Base-by-base conservation (phyloP, 176 grass and related monocot species). In the Juncus effusus region DNA sequence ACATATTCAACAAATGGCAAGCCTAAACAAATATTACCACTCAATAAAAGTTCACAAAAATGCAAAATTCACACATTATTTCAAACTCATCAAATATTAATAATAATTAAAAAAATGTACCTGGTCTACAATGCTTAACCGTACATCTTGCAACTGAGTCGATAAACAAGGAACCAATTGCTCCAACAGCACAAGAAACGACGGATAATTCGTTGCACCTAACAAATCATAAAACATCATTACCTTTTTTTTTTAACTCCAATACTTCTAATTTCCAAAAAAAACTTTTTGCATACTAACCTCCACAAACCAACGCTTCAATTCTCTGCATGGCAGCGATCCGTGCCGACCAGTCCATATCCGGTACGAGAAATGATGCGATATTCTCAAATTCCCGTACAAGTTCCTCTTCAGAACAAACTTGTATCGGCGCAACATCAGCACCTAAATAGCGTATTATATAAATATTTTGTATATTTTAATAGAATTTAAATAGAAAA, bases 41-140 rank as follows among this genome's bases (percentile, higher is more conserved):
- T 7, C 10, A 44, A 49, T 10, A 40, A n/a, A 52, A 16, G 40
- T 44, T 35, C 5, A 44, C 50, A 57, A 38, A 40, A 16, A 7
- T 7, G 47, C 38, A 38, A 28, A 45, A 45, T 40, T 65, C 65
- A 15, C n/a, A n/a, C n/a, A 2, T 57, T 50, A 60, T 19, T 12
- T 47, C 10, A 38, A 40, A 16, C 70, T 42, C 54, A 77, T 62
- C 53, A 78, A 72, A 10, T 38, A 38, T 56, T n/a, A n/a, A n/a
- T n/a, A 14, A 35, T 57, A 67, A 14, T 11, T 28, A 41, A 45
- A 13, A n/a, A 19, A 72, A 19, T 52, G 16, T 74, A 92, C 92
- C 87, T 96, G 92, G 78, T 96, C 91, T 73, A 96, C 92, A 79
- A 96, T 96, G 77, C 69, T 96, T 78, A 87, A 96, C 28, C 92